These are phyloP conservation scores for Chalaropsis thielavioides DNA, from an alignment of 2,329 filamentous ascomycete species.

Conservation along the genomic window DNA sequence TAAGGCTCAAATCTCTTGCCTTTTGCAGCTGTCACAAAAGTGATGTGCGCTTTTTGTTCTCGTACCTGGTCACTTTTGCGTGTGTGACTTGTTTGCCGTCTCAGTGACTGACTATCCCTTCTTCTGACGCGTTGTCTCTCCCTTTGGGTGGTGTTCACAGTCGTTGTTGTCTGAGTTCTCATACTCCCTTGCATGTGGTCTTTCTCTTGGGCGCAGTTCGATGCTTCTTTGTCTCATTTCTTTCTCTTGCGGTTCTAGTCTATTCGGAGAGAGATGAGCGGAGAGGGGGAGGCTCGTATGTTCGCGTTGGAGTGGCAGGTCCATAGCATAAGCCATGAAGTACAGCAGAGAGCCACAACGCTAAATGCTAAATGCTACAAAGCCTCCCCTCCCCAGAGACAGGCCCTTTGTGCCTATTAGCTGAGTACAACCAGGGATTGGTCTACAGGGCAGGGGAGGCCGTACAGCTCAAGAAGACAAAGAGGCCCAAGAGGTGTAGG, in stretches of 20 bases:
- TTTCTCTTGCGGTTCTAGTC: background rate
- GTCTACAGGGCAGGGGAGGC: background rate
- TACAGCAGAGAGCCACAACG: background rate
- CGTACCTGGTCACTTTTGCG: background rate
- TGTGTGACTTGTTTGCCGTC: background rate
- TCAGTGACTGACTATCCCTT: background rate
- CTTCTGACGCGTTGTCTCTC: background rate
- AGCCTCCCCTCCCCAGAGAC: background rate
- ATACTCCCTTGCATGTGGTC: background rate
- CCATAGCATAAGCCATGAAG: background rate
- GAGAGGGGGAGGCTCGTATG: background rate
- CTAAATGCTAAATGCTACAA: no score
- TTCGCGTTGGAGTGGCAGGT: background rate
- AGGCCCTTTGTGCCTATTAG: background rate
- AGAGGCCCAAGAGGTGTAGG: background rate
- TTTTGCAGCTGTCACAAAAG: background rate
- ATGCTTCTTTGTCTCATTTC: background rate
- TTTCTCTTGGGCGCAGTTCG: background rate
- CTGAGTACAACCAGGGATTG: background rate
- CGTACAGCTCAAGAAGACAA: background rate
- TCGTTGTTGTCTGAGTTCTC: background rate
- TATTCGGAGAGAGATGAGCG: background rate
- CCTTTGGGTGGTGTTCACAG: background rate
- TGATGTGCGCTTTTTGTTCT: background rate
- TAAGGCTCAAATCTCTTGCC: slow-evolving; percentile 1